Conservation (phyloP, 805 yeast species). For the Candida pseudoglaebosa region DNA sequence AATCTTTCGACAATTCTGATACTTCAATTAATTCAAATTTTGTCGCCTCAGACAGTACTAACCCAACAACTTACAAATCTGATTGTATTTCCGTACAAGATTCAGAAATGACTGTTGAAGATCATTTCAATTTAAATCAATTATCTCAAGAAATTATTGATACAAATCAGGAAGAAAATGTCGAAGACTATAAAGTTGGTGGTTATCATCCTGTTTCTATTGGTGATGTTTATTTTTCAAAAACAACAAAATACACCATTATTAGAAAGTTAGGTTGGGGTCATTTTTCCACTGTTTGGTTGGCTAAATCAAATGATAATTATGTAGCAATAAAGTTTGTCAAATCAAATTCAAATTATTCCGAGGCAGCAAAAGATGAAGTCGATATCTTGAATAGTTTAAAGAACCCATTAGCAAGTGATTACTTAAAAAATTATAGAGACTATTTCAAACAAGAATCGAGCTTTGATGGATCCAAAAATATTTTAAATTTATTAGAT, state of each 20-base stretch:
- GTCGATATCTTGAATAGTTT: slow-evolving; percentile 44
- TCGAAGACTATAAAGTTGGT: slow-evolving; percentile 51
- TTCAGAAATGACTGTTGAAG: slow-evolving; percentile 34
- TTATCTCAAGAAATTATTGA: slow-evolving; percentile 41
- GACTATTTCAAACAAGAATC: slow-evolving; percentile 11
- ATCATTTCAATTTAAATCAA: slow-evolving; percentile 56
- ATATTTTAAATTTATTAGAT: slow-evolving; percentile 51
- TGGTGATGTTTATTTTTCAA: slow-evolving; percentile 49
- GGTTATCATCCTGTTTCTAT: slow-evolving; percentile 63
- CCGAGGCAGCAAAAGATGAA: slow-evolving; percentile 65
- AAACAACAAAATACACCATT: slow-evolving; percentile 38
- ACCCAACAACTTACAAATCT: slow-evolving; percentile 9
- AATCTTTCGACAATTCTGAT: background rate
- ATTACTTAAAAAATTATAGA: slow-evolving; percentile 11
- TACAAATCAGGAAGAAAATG: slow-evolving; percentile 44
- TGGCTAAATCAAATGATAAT: slow-evolving; percentile 37
- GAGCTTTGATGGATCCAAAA: slow-evolving; percentile 47
- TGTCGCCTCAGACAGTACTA: background rate
- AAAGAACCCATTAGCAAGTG: slow-evolving; percentile 16
- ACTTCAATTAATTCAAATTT: background rate
- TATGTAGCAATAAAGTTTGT: slow-evolving; percentile 65
- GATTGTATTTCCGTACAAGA: slow-evolving; percentile 36
- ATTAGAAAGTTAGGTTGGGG: slow-evolving; percentile 68
- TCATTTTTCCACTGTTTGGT: slow-evolving; percentile 70
- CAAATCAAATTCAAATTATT: slow-evolving; percentile 48